Conservation (phyloP, 2,329 filamentous ascomycete species). For the Lizonia empirigonia region DNA sequence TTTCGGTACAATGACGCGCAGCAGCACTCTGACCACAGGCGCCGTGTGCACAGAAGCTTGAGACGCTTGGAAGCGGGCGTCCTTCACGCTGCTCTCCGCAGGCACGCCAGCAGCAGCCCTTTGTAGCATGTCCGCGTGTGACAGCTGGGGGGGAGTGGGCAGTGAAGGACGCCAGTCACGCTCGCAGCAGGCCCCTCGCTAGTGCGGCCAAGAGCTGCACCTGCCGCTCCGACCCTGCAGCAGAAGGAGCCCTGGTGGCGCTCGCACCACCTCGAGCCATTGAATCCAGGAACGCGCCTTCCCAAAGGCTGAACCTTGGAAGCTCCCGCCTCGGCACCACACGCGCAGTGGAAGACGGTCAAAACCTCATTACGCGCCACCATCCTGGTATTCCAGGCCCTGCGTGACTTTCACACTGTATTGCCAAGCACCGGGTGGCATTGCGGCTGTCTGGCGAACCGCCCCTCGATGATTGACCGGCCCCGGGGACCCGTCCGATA, state of each 20-base stretch:
- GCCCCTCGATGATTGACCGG: slow-evolving; percentile 6
- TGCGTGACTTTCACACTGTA: slow-evolving; percentile 10
- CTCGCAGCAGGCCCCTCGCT: background rate
- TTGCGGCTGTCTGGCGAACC: slow-evolving; percentile 3
- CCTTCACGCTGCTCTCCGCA: background rate
- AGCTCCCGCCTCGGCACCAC: no score
- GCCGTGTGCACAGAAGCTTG: background rate
- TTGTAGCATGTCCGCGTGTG: no score
- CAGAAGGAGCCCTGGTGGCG: background rate
- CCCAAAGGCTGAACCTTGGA: no score
- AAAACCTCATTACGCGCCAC: no score
- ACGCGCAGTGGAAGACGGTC: no score
- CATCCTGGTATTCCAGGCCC: slow-evolving; percentile 11
- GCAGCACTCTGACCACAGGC: slow-evolving; percentile 2
- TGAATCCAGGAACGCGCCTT: slow-evolving; percentile 3
- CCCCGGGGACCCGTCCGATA: background rate
- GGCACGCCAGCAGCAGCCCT: background rate
- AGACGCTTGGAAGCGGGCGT: slow-evolving; percentile 3
- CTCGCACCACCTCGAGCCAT: background rate
- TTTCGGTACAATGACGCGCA: slow-evolving; percentile 15
- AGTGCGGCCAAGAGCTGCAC: background rate
- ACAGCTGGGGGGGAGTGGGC: background rate
- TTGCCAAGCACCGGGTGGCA: slow-evolving; percentile 18
- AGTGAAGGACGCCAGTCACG: background rate
- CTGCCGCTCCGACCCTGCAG: slow-evolving; percentile 1